Evolutionary conservation across 164 flowering plant species (phyloP), one percentile per base, ranked within the genome.

Genomic region (Akebia trifoliata): DNA sequence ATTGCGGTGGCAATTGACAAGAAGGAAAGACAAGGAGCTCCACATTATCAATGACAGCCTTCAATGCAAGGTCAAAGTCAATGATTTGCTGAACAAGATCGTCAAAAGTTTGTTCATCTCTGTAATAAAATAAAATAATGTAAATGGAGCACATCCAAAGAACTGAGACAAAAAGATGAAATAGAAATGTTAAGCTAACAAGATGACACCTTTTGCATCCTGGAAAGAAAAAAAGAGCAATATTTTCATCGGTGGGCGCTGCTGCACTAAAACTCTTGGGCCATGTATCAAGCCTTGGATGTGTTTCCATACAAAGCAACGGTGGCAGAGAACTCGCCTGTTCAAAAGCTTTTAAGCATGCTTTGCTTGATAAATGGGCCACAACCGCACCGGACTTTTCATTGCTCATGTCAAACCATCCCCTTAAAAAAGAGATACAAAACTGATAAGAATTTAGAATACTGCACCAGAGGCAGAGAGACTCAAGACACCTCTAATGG

Each of bases 161-260:
- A 28, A 45, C 0, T 15, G 18, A 40, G 12, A 0, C 2, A 30
- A 25, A 25, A 14, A 39, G 7, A 22, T 15, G 28, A 10, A 18
- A 15, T 5, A n/a, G 14, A 20, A 1, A 14, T 20, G 21, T 3
- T 22, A 24, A 56, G 26, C 39, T 25, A 35, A n/a, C 34, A 20
- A 17, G 29, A 56, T 15, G 14, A 46, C 56, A 81, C 87, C 85
- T 72, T 37, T 62, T 56, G n/a, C 15, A 56, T 35, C 51, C 65
- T 8, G 86, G 79, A 49, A 84, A 84, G 60, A 84, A 72, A 69
- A 72, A 84, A 40, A 84, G 81, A 60, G 66, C 87, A 50, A 81
- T 78, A 59, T 57, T 54, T 6, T 74, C 72, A 60, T 73, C 78
- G 8, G 50, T 67, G 7, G 87, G 87, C 18, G 75, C 74, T 11